Evolutionary conservation across 2,329 filamentous ascomycete genomes (phyloP).

Genomic region (Phaeosphaeria sp.): DNA sequence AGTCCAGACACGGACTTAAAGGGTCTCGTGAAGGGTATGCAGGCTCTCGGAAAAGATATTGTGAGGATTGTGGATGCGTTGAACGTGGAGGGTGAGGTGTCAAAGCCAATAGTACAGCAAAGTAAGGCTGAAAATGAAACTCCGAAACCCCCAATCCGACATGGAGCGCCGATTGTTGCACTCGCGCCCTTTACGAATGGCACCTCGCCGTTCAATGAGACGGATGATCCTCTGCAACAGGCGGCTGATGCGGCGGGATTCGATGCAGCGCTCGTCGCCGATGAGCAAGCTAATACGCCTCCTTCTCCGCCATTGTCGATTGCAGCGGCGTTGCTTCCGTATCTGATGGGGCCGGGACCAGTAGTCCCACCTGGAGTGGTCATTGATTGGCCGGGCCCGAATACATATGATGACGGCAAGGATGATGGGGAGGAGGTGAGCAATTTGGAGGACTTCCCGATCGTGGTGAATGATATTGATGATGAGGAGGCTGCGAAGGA

Average conservation of each 20-base stretch:
- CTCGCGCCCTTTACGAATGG: neutral
- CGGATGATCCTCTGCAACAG: neutral
- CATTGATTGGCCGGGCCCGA: conserved; percentile 17
- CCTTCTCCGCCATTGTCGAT: neutral
- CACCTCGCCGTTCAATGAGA: neutral
- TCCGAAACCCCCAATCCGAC: neutral
- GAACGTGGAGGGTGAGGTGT: no score
- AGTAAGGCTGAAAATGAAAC: no score
- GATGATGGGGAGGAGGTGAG: neutral
- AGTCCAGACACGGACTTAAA: neutral
- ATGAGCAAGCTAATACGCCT: neutral
- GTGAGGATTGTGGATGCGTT: neutral
- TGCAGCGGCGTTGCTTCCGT: conserved; percentile 16
- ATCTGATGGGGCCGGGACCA: conserved; percentile 25
- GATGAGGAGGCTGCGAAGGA: conserved; percentile 1
- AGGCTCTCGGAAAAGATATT: neutral
- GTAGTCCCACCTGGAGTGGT: conserved; percentile 17
- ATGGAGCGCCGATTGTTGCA: neutral
- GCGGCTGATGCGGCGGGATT: neutral
- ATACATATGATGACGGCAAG: neutral
- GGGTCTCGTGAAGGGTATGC: neutral
- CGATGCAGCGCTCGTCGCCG: neutral
- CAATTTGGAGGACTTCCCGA: conserved; percentile 11
- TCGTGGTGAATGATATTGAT: conserved; percentile 8
- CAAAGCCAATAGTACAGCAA: no score